Conservation (phyloP, 345 rosid species). For the Aquilaria yunnanensis region DNA sequence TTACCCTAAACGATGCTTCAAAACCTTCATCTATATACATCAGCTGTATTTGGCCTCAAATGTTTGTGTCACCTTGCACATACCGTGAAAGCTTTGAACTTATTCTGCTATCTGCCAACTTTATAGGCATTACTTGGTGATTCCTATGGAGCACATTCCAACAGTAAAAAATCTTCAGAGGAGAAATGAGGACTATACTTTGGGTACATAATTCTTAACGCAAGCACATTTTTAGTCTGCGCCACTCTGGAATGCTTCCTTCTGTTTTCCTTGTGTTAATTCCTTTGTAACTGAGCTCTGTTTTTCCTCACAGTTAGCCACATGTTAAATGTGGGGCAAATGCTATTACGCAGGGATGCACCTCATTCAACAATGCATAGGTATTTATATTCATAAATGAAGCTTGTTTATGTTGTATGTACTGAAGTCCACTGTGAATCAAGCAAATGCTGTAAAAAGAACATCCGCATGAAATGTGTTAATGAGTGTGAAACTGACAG, state of each 20-base stretch:
- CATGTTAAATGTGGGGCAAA: slow-evolving; percentile 76
- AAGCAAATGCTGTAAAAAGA: no score
- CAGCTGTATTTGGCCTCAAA: background rate
- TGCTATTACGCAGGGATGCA: slow-evolving; percentile 47
- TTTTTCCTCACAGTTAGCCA: slow-evolving; percentile 42
- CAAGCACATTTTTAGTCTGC: background rate
- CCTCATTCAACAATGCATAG: slow-evolving; percentile 51
- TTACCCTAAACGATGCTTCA: background rate
- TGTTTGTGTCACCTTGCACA: background rate
- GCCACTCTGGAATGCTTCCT: background rate
- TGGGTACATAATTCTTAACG: slow-evolving; percentile 31
- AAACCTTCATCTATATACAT: background rate
- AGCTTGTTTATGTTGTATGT: no score
- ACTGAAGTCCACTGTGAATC: no score
- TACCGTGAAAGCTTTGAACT: background rate
- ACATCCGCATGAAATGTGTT: no score
- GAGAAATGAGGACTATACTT: slow-evolving; percentile 60
- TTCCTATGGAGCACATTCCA: slow-evolving; percentile 72
- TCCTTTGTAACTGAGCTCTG: background rate
- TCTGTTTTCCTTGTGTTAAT: background rate
- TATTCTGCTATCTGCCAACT: background rate
- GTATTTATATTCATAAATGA: slow-evolving; percentile 23
- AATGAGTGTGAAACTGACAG: no score
- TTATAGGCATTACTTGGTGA: slow-evolving; percentile 79
- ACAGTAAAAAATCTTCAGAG: slow-evolving; percentile 60